Conservation (phyloP, 495 filamentous ascomycete species). For the Xylaria scruposa region DNA sequence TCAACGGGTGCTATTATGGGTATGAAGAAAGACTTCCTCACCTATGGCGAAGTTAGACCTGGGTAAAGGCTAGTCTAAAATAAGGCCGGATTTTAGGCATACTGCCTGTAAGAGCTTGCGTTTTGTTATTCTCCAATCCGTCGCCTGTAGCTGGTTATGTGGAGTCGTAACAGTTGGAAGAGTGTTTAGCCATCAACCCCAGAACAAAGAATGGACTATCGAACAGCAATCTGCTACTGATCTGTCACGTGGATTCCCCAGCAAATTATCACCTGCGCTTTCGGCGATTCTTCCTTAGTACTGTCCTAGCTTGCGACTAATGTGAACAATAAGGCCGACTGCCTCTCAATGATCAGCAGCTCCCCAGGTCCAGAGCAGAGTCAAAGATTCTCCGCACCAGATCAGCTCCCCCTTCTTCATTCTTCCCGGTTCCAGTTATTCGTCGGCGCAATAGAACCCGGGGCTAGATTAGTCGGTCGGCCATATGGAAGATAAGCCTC, state of each 20-base stretch:
- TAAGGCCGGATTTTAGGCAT: background rate
- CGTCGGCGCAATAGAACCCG: background rate
- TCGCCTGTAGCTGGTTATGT: background rate
- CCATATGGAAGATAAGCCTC: background rate
- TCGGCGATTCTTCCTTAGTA: constrained; percentile 14
- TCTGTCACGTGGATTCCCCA: constrained; percentile 8
- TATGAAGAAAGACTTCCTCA: background rate
- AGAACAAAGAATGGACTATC: background rate
- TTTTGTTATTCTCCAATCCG: background rate
- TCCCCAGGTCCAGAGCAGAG: constrained; percentile 10
- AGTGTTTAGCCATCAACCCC: constrained; percentile 14
- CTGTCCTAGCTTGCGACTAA: constrained; percentile 1
- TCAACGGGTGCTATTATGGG: background rate
- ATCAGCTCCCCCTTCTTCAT: background rate
- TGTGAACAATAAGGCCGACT: constrained; percentile 8
- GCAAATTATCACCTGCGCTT: background rate
- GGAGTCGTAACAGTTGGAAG: background rate
- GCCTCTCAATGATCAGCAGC: background rate
- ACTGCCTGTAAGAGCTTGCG: background rate
- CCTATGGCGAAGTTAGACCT: background rate
- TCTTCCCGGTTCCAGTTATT: background rate
- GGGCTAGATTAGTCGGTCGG: background rate
- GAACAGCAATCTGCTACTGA: background rate
- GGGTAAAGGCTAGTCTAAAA: background rate
- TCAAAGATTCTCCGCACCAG: background rate